phyloP scores from a whole-genome alignment of 176 grass and related monocot species.

The Musa troglodytarum region DNA sequence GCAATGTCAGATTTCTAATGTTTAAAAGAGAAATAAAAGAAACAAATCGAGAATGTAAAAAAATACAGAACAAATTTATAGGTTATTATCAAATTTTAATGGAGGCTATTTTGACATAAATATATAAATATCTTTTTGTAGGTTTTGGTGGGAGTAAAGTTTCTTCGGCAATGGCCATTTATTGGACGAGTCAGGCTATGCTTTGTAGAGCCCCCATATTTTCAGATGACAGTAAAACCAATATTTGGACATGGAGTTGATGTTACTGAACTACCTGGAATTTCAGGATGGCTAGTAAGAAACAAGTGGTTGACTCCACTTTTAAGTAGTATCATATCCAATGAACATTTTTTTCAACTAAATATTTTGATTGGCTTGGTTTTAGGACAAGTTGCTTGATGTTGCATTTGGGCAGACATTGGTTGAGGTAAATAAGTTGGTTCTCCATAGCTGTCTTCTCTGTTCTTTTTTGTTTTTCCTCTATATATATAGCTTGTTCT shows the following conservation, averaged over 20 bases:
- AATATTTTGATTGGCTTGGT: conserved; percentile 13
- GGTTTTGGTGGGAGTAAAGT: conserved; percentile 91
- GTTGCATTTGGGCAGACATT: conserved; percentile 90
- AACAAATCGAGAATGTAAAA: neutral
- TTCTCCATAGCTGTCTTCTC: conserved; percentile 6
- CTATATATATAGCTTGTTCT: no score
- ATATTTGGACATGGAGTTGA: conserved; percentile 76
- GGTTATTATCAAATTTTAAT: neutral
- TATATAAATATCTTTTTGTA: conserved; percentile 24
- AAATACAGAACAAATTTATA: neutral
- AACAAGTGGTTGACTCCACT: conserved; percentile 1
- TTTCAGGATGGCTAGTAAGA: conserved; percentile 92
- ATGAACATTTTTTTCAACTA: conserved; percentile 8
- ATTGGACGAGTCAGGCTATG: conserved; percentile 79
- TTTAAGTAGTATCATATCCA: conserved; percentile 2
- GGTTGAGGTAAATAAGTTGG: conserved; percentile 61
- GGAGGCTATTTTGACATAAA: neutral
- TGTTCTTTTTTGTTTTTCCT: neutral
- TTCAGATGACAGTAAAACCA: conserved; percentile 95
- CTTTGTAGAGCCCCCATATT: conserved; percentile 96
- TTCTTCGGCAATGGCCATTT: conserved; percentile 84
- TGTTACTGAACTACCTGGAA: conserved; percentile 89
- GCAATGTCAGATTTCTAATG: no score
- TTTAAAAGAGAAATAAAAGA: neutral
- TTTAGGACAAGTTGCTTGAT: conserved; percentile 90